phyloP scores from a whole-genome alignment of 495 filamentous ascomycete species.

The Penicillium samsonianum region DNA sequence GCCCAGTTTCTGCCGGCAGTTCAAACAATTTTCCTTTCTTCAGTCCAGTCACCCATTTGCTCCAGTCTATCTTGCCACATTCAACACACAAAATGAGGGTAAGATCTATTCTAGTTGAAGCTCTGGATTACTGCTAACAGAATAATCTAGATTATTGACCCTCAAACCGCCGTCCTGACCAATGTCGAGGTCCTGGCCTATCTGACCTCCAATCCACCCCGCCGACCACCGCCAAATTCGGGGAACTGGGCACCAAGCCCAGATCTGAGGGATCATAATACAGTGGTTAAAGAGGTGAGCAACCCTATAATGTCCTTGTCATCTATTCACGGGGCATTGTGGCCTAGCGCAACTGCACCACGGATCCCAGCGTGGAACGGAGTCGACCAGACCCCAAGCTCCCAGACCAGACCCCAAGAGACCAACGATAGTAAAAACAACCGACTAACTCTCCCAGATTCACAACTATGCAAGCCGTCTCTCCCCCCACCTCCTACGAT shows the following conservation, averaged over 20 bases:
- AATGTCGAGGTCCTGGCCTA: slow-evolving; percentile 66
- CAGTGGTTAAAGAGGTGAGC: slow-evolving; percentile 52
- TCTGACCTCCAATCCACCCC: slow-evolving; percentile 50
- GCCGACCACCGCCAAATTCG: slow-evolving; percentile 42
- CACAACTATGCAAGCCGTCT: slow-evolving; percentile 48
- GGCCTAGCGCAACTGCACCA: neutral
- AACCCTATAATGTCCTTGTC: neutral
- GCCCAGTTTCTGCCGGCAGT: slow-evolving; percentile 26
- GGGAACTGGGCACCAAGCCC: slow-evolving; percentile 46
- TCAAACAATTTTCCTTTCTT: slow-evolving; percentile 28
- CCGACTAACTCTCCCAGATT: slow-evolving; percentile 30
- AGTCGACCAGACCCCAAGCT: neutral
- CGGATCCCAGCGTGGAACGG: neutral
- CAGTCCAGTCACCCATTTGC: slow-evolving; percentile 7
- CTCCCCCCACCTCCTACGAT: slow-evolving; percentile 40
- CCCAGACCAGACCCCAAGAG: neutral
- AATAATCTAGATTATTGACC: slow-evolving; percentile 56
- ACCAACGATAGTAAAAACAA: neutral
- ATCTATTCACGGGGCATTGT: neutral
- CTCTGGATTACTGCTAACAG: neutral
- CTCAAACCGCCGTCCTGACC: slow-evolving; percentile 61
- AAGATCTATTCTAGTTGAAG: neutral
- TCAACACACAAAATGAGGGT: slow-evolving; percentile 36
- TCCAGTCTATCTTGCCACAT: slow-evolving; percentile 6
- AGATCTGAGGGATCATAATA: slow-evolving; percentile 50